These are phyloP conservation scores for Colletotrichum abscissum DNA, from an alignment of 2,329 filamentous ascomycete species.

Conservation along the genomic window DNA sequence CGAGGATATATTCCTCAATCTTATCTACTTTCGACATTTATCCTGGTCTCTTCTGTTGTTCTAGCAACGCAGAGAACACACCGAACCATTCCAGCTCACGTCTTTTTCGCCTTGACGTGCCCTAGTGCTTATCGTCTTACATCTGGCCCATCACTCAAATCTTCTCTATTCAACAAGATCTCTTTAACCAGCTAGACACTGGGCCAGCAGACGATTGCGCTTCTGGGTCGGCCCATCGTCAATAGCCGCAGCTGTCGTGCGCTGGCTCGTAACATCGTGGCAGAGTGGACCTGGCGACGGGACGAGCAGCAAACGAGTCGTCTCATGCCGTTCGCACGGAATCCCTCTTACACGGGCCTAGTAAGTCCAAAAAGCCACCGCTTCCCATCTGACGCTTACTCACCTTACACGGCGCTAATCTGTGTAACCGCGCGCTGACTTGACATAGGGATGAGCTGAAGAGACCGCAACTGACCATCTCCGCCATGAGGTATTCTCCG, in stretches of 20 bases:
- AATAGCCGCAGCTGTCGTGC: background rate
- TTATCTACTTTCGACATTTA: background rate
- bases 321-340: background rate
- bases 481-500: conserved; percentile 26
- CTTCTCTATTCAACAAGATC: background rate
- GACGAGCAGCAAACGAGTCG: background rate
- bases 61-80: background rate
- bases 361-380: background rate
- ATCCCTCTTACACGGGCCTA: background rate
- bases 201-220: background rate
- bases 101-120: background rate
- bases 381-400: background rate
- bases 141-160: background rate
- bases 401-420: background rate
- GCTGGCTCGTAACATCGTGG: background rate
- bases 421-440: conserved; percentile 11
- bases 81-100: background rate
- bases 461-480: background rate
- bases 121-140: background rate
- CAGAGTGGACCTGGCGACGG: background rate
- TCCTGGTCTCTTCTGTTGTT: background rate
- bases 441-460: conserved; percentile 16
- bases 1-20: background rate
- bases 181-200: background rate
- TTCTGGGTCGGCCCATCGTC: background rate